Conservation (phyloP, 2,329 filamentous ascomycete genomes). For the Aspergillus sp. region DNA sequence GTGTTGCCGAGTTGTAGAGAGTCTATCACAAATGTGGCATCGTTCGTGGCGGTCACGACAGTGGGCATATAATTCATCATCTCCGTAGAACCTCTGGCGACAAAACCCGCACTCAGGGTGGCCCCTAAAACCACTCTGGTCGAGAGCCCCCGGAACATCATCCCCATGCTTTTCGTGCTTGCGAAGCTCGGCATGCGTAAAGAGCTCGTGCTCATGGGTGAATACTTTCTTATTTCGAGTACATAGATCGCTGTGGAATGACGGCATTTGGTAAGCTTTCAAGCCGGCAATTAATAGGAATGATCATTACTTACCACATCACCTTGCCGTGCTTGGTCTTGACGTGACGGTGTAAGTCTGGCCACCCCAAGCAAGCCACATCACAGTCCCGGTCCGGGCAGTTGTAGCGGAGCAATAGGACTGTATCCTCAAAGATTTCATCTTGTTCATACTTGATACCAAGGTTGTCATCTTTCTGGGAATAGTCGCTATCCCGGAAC, state of each 20-base stretch:
- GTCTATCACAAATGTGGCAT: slow-evolving; percentile 88
- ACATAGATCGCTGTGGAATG: slow-evolving; percentile 67
- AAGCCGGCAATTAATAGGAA: neutral
- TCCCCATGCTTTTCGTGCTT: slow-evolving; percentile 90
- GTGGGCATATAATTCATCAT: slow-evolving; percentile 91
- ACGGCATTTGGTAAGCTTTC: slow-evolving; percentile 12
- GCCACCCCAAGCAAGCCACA: slow-evolving; percentile 79
- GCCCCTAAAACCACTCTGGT: slow-evolving; percentile 94
- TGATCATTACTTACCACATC: slow-evolving; percentile 62
- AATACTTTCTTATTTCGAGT: slow-evolving; percentile 97
- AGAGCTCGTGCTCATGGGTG: slow-evolving; percentile 94
- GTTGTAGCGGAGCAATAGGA: slow-evolving; percentile 87
- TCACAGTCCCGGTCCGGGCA: slow-evolving; percentile 85
- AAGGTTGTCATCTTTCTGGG: slow-evolving; percentile 76
- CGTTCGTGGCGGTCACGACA: slow-evolving; percentile 92
- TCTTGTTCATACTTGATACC: slow-evolving; percentile 88
- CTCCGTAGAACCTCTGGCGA: slow-evolving; percentile 86
- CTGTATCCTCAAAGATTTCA: slow-evolving; percentile 87
- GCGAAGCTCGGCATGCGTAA: slow-evolving; percentile 75
- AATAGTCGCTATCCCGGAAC: slow-evolving; percentile 72
- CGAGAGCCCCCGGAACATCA: slow-evolving; percentile 80
- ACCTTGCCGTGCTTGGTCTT: slow-evolving; percentile 78
- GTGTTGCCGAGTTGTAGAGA: slow-evolving; percentile 62
- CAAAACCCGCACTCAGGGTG: slow-evolving; percentile 96
- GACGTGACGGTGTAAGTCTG: slow-evolving; percentile 78